Evolutionary conservation across 306 rosid genomes (phyloP), one percentile per base, ranked within the genome.

Genomic region (Macrotyloma uniflorum): DNA sequence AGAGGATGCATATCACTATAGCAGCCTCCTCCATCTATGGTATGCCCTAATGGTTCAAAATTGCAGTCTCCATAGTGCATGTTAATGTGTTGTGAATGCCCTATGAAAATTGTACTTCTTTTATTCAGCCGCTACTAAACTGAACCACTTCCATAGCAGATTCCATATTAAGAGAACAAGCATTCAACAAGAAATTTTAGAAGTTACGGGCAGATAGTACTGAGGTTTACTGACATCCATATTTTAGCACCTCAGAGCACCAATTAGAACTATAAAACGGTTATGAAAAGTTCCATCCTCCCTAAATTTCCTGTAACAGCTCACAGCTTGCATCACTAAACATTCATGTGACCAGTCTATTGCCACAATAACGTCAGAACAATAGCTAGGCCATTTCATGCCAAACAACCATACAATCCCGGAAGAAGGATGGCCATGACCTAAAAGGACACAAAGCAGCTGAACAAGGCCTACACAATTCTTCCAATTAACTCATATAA

Each of bases 381-480:
- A 70, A 63, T 47, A 65, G 79, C 76, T 73, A 84, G 62, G 80
- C 81, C 80, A 59, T 79, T 53, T 75, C 84, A 79, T 32, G 42
- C 49, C 30, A 74, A 74, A 53, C 70, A 71, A 45, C 79, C 68
- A 70, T 76, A 80, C 83, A 81, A 76, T 42, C 75, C 26, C 79
- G 66, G 83, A 63, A 58, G 81, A 79, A 84, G 85, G 73, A 76
- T 55, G 84, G 61, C 26, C 77, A 62, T 54, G 80, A 77, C 85
- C 84, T 83, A 87, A 84, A 38, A 77, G 80, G 80, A 59, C 67
- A 83, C 78, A 72, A 66, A 57, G 84, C 83, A 70, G 53, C 72
- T 36, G 69, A 82, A 77, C 51, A 73, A 67, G 63, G 78, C 59
- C 86, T 73, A 75, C 26, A 58, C 77, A 82, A 68, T 54, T 74